Percentiles rank a stretch among this genome's conserved stretches.
Evolutionary conservation across 148 eudicot species (phyloP).

Genomic region (Chenopodium formosanum): DNA sequence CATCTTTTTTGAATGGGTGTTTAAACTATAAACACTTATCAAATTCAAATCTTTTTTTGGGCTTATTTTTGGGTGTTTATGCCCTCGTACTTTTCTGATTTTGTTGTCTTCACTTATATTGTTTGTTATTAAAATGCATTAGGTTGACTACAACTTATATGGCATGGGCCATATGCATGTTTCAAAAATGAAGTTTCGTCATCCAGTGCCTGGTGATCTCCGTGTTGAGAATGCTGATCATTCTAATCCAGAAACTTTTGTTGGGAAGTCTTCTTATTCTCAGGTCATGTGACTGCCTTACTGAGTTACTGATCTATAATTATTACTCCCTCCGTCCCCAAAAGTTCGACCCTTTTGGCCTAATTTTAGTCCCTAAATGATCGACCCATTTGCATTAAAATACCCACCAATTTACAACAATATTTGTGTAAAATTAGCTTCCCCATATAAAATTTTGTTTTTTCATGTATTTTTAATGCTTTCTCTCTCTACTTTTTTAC

Average conservation of each 20-base stretch:
- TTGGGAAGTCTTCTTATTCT: slow-evolving; percentile 36
- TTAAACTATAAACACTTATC: neutral
- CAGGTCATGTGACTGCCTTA: slow-evolving; percentile 41
- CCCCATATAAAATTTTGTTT: too few relatives aligned
- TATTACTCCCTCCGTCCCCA: neutral
- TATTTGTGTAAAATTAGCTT: too few relatives aligned
- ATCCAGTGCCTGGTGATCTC: slow-evolving; percentile 56
- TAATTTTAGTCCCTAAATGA: too few relatives aligned
- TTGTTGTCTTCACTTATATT: slow-evolving; percentile 11
- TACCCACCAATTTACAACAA: too few relatives aligned
- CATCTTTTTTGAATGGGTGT: neutral
- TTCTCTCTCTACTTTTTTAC: too few relatives aligned
- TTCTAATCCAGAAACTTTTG: slow-evolving; percentile 20
- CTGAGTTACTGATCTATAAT: neutral
- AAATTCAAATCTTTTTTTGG: neutral
- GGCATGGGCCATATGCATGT: slow-evolving; percentile 97
- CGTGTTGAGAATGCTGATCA: slow-evolving; percentile 22
- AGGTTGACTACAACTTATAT: slow-evolving; percentile 88
- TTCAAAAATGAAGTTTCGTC: slow-evolving; percentile 75
- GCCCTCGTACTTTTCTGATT: neutral
- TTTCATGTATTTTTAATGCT: too few relatives aligned
- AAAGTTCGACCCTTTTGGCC: too few relatives aligned
- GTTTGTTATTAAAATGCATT: slow-evolving; percentile 1
- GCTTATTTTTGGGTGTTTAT: neutral
- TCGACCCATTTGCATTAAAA: too few relatives aligned